Conservation (phyloP, 148 eudicot species). For the Camellia lanceoleosa region DNA sequence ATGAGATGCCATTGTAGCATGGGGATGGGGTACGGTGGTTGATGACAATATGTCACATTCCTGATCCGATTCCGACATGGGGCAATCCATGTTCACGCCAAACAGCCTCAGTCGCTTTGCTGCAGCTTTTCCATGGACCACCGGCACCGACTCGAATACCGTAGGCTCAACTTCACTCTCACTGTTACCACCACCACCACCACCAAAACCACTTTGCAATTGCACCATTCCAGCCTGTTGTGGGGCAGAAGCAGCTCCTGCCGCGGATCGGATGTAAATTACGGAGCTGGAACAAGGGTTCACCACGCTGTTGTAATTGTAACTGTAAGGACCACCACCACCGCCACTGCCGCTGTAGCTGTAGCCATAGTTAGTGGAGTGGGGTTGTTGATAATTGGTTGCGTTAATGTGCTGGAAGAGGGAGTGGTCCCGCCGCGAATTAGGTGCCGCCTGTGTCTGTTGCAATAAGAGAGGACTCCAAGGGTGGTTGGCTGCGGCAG, state of each 20-base stretch:
- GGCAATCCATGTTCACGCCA: conserved; percentile 94
- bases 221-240: conserved; percentile 22
- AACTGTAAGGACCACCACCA: neutral
- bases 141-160: conserved; percentile 72
- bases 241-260: conserved; percentile 6
- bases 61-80: conserved; percentile 36
- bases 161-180: conserved; percentile 19
- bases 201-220: conserved; percentile 12
- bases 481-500: conserved; percentile 13
- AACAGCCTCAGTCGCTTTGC: conserved; percentile 80
- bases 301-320: neutral
- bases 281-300: conserved; percentile 23
- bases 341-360: neutral
- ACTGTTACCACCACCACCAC: conserved; percentile 12
- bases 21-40: conserved; percentile 15
- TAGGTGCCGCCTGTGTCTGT: conserved; percentile 10
- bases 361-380: neutral
- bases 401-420: neutral
- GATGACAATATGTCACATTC: conserved; percentile 35
- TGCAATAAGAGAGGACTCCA: conserved; percentile 32
- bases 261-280: conserved; percentile 29
- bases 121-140: conserved; percentile 68
- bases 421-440: neutral
- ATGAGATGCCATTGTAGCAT: conserved; percentile 6
- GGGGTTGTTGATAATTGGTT: neutral